Conservation (phyloP, 139 green algal genomes). For the Limnomonas spitsbergensis region DNA sequence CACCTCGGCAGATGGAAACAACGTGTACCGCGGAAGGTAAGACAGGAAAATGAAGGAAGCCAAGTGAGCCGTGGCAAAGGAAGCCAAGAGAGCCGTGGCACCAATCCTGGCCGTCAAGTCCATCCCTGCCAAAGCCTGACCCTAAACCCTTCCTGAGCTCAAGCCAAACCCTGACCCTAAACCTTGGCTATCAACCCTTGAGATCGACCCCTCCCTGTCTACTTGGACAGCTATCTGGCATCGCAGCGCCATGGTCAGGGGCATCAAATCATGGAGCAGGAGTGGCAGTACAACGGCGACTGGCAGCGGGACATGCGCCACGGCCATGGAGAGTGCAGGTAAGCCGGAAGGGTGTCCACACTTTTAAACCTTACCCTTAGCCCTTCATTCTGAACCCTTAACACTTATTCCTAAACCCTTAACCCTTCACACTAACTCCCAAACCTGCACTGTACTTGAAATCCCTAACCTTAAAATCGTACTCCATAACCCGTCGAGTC, state of each 20-base stretch:
- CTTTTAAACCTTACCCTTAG: neutral
- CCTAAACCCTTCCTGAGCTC: neutral
- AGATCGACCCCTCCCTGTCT: neutral
- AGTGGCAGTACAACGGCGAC: constrained; percentile 17
- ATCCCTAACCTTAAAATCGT: too few species aligned
- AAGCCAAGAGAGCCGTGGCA: neutral
- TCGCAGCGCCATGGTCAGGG: neutral
- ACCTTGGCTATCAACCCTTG: neutral
- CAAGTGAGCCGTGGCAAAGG: neutral
- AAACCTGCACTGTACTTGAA: too few species aligned
- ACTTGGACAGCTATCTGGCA: neutral
- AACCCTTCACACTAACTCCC: too few species aligned
- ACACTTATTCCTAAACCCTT: too few species aligned
- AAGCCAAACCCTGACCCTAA: neutral
- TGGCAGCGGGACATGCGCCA: constrained; percentile 13
- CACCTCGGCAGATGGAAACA: neutral
- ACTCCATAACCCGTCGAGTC: too few species aligned
- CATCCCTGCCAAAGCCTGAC: too few species aligned
- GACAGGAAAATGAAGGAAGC: neutral
- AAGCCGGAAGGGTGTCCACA: neutral
- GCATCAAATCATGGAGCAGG: neutral
- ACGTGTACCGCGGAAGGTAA: constrained; percentile 4
- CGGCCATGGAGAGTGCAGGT: constrained; percentile 12
- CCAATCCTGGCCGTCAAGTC: too few species aligned
- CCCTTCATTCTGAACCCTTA: too few species aligned